phyloP scores from a whole-genome alignment of 2,329 filamentous ascomycete species.

The Macroventuria anomochaeta region DNA sequence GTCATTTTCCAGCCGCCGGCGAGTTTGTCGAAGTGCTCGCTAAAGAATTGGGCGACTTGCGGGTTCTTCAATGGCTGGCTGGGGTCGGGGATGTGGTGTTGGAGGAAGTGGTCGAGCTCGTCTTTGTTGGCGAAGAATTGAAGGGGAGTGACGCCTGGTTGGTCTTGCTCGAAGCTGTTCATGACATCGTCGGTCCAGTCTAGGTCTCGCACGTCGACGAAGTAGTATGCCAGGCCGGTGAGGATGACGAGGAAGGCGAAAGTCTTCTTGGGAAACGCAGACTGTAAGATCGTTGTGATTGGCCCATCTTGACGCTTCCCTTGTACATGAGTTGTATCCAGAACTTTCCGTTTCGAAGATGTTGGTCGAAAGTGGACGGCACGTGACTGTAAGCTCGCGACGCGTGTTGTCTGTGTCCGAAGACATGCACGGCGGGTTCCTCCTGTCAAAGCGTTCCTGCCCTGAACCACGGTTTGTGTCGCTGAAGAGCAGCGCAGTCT shows the following conservation, averaged over 20 bases:
- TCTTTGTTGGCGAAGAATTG: slow-evolving; percentile 38
- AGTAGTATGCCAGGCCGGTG: slow-evolving; percentile 32
- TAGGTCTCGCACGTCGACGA: slow-evolving; percentile 26
- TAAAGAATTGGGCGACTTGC: slow-evolving; percentile 27
- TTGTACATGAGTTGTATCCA: neutral
- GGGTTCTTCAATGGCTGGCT: slow-evolving; percentile 29
- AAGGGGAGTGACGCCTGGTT: slow-evolving; percentile 25
- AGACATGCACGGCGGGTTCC: neutral
- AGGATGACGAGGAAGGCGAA: slow-evolving; percentile 33
- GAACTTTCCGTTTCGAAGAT: neutral
- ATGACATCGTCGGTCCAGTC: slow-evolving; percentile 33
- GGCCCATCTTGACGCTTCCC: neutral
- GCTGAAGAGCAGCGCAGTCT: neutral
- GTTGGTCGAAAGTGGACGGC: neutral
- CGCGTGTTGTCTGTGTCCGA: slow-evolving; percentile 6
- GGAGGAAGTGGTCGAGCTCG: slow-evolving; percentile 35
- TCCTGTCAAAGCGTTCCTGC: neutral
- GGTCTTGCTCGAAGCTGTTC: slow-evolving; percentile 25
- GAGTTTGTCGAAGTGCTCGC: slow-evolving; percentile 35
- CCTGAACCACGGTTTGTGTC: neutral
- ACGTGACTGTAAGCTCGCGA: slow-evolving; percentile 13
- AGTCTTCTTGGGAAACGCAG: slow-evolving; percentile 44
- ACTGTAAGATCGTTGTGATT: slow-evolving; percentile 23
- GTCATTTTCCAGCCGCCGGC: slow-evolving; percentile 39
- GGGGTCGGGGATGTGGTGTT: slow-evolving; percentile 34